Evolutionary conservation across 2,329 filamentous ascomycete species (phyloP).

Genomic region (Fusarium coffeatum): DNA sequence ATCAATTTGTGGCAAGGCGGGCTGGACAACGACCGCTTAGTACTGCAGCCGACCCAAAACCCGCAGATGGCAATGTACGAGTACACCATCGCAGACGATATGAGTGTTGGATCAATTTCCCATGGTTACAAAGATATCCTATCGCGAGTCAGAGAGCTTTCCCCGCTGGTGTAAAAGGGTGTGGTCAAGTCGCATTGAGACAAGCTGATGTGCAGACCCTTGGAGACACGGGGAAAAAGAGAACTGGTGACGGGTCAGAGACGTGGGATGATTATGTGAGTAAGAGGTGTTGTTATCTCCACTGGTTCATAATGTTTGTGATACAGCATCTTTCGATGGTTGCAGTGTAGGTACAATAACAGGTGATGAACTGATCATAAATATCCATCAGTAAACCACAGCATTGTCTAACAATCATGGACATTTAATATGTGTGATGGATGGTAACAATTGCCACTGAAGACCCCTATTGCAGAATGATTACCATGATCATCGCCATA

Average conservation of each 20-base stretch:
- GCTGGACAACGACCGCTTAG: too few relatives aligned
- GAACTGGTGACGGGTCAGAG: not conserved
- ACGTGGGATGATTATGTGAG: constrained; percentile 23
- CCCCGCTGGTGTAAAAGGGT: constrained; percentile 15
- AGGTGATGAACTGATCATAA: not conserved
- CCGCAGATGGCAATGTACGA: not conserved
- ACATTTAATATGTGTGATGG: not conserved
- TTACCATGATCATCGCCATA: constrained; percentile 17
- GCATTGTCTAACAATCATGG: too few relatives aligned
- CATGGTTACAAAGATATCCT: not conserved
- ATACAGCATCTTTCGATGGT: constrained; percentile 3
- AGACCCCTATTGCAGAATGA: constrained; percentile 26
- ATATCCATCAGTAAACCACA: not conserved
- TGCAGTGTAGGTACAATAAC: not conserved
- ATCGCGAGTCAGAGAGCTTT: constrained; percentile 14
- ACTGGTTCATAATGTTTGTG: constrained; percentile 29
- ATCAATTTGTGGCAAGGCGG: not conserved
- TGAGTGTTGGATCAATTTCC: not conserved
- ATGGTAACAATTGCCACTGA: constrained; percentile 11
- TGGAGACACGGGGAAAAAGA: constrained; percentile 9
- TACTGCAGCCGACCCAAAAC: constrained; percentile 3
- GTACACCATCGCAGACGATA: constrained; percentile 1
- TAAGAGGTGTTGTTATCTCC: constrained; percentile 20
- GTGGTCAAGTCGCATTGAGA: constrained; percentile 21
- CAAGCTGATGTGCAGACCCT: constrained; percentile 19